Percentiles rank a stretch among this genome's conserved stretches.
phyloP scores from a whole-genome alignment of 306 rosid species.

The Urtica urens region DNA sequence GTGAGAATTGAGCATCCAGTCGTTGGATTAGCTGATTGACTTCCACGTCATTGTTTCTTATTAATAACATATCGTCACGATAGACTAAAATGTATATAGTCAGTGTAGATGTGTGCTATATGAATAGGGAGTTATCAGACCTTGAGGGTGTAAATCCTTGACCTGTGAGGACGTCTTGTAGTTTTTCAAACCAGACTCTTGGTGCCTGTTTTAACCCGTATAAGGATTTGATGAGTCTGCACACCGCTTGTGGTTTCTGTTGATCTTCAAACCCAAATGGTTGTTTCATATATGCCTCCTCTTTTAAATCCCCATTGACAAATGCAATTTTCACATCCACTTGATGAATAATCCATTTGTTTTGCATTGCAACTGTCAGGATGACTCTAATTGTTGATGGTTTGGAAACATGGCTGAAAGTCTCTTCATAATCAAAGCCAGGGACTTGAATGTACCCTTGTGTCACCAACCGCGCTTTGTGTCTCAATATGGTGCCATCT shows the following conservation, averaged over 20 bases:
- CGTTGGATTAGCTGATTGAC: not conserved
- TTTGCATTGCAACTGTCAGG: not conserved
- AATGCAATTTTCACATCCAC: not conserved
- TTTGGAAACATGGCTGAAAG: not conserved
- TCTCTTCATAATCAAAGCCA: not conserved
- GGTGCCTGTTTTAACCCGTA: not conserved
- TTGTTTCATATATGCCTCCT: not conserved
- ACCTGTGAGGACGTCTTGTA: not conserved
- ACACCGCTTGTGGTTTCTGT: not conserved
- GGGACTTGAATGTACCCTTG: not conserved
- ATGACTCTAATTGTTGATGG: not conserved
- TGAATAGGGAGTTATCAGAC: not conserved
- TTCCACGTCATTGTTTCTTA: not conserved
- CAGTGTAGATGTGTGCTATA: not conserved
- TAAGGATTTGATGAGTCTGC: too few relatives aligned
- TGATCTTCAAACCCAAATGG: too few relatives aligned
- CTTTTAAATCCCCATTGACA: not conserved
- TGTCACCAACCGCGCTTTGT: not conserved
- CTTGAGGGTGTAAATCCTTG: not conserved
- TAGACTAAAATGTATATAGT: not conserved
- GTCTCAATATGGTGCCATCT: too few relatives aligned
- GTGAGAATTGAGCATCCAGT: too few relatives aligned
- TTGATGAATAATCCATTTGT: not conserved
- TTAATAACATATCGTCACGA: not conserved
- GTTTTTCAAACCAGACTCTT: not conserved